Conservation (phyloP, 441 rosid species). For the Erodium chrysanthum region DNA sequence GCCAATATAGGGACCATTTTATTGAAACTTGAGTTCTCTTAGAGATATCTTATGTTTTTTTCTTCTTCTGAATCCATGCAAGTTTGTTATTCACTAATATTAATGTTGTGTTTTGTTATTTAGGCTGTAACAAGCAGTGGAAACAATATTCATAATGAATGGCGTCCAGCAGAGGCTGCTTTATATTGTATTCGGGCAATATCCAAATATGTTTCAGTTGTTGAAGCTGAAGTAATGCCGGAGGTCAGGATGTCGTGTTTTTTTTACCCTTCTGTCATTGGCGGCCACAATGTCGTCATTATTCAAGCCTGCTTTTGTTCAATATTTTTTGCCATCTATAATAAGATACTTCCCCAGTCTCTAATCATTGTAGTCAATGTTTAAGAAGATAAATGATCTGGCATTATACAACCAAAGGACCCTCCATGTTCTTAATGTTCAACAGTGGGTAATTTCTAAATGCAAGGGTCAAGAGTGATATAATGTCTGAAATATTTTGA, state of each 20-base stretch:
- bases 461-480: no score
- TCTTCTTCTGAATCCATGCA: background rate
- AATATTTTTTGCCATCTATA: no score
- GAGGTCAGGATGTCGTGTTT: conserved; percentile 40
- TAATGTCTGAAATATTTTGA: no score
- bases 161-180: conserved; percentile 98
- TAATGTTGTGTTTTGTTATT: background rate
- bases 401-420: no score
- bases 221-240: conserved; percentile 87
- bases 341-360: no score
- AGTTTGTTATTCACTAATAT: no score
- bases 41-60: background rate
- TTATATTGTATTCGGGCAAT: conserved; percentile 89
- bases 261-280: background rate
- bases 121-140: conserved; percentile 70
- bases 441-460: no score
- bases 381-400: no score
- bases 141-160: conserved; percentile 44
- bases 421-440: no score
- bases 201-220: conserved; percentile 69
- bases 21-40: background rate
- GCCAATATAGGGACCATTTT: background rate
- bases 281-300: background rate
- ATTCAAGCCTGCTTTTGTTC: conserved; percentile 1
- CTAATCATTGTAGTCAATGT: no score